Evolutionary conservation across 768 basidiomycete species (phyloP).

Genomic region (Thelephora ganbajun): DNA sequence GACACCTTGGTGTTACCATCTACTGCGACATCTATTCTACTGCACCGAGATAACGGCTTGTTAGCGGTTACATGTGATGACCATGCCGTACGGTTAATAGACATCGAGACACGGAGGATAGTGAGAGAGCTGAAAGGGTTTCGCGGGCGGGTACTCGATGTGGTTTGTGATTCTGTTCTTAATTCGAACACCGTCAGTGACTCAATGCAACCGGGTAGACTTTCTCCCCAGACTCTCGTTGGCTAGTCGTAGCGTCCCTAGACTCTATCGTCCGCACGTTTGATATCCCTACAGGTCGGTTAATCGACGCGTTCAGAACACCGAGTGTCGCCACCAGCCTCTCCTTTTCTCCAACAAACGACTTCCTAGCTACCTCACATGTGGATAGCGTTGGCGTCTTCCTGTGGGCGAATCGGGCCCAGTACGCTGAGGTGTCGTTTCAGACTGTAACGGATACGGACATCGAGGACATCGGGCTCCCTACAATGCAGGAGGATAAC

Average conservation of each 20-base stretch:
- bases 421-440: conserved; percentile 78
- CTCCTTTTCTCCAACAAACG: conserved; percentile 87
- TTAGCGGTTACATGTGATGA: conserved; percentile 82
- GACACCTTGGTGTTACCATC: conserved; percentile 56
- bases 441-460: conserved; percentile 69
- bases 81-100: conserved; percentile 68
- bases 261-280: conserved; percentile 92
- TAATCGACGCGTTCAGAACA: conserved; percentile 88
- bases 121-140: conserved; percentile 86
- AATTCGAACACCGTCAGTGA: not conserved
- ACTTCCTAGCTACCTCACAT: conserved; percentile 92
- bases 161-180: conserved; percentile 35
- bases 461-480: conserved; percentile 53
- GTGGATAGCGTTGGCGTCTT: conserved; percentile 90
- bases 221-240: conserved; percentile 91
- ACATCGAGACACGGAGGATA: conserved; percentile 77
- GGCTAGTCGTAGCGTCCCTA: conserved; percentile 79
- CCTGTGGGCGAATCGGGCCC: conserved; percentile 97
- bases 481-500: conserved; percentile 68
- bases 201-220: conserved; percentile 31
- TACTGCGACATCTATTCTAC: conserved; percentile 47
- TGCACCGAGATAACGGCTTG: conserved; percentile 79
- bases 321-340: conserved; percentile 80
- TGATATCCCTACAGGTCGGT: conserved; percentile 82
- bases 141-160: conserved; percentile 74